Evolutionary conservation across 2,329 filamentous ascomycete genomes (phyloP).

Genomic region (Gaeumannomyces tritici): DNA sequence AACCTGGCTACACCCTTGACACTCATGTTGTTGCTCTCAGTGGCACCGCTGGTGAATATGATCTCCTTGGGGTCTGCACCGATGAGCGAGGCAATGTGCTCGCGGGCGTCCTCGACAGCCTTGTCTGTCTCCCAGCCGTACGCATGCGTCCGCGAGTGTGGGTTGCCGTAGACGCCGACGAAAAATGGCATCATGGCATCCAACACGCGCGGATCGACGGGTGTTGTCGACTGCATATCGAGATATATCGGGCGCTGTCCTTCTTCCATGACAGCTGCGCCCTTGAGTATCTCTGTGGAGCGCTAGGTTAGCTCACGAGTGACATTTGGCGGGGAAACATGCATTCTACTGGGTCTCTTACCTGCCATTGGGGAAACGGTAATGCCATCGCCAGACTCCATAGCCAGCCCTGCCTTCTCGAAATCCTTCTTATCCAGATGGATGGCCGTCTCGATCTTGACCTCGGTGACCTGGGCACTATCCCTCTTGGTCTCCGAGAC

Average conservation of each 20-base stretch:
- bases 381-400: conserved; percentile 39
- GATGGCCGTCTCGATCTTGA: conserved; percentile 74
- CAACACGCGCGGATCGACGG: conserved; percentile 85
- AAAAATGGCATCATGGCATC: conserved; percentile 96
- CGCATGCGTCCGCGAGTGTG: conserved; percentile 92
- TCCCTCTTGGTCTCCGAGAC: conserved; percentile 76
- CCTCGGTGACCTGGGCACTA: conserved; percentile 73
- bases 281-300: conserved; percentile 64
- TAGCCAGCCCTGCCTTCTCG: conserved; percentile 50
- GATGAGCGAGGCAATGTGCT: conserved; percentile 75
- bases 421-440: conserved; percentile 75
- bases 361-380: conserved; percentile 76
- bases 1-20: conserved; percentile 97
- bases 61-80: conserved; percentile 96
- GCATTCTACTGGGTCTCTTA: conserved; percentile 12
- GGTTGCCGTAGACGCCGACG: conserved; percentile 90
- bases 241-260: conserved; percentile 92
- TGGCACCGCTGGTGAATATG: conserved; percentile 96
- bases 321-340: conserved; percentile 8
- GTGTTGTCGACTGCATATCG: conserved; percentile 96
- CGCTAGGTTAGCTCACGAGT: conserved; percentile 11
- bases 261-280: conserved; percentile 87
- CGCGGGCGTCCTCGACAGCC: conserved; percentile 78
- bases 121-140: conserved; percentile 99
- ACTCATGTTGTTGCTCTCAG: conserved; percentile 99